Evolutionary conservation across 257 asterid species (phyloP).

Genomic region (Solanum pinnatisectum): DNA sequence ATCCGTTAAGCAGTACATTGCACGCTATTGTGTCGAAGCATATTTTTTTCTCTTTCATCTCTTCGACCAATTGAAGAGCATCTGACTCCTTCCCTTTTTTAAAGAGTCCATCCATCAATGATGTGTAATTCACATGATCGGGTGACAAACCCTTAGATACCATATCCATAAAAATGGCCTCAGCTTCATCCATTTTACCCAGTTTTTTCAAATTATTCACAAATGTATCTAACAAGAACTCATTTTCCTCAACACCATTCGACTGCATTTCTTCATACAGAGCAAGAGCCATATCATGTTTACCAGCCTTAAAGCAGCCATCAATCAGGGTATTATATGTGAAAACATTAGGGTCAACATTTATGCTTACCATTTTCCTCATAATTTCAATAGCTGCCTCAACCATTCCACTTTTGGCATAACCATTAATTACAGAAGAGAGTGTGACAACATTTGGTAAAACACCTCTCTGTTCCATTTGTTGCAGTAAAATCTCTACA

Average conservation of each 20-base stretch:
- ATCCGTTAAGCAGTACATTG: conserved; percentile 72
- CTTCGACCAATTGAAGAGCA: conserved; percentile 68
- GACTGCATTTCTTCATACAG: conserved; percentile 61
- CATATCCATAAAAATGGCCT: conserved; percentile 37
- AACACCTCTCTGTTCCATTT: conserved; percentile 48
- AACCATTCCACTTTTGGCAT: conserved; percentile 56
- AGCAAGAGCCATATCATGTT: conserved; percentile 39
- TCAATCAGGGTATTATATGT: conserved; percentile 54
- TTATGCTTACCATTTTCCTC: conserved; percentile 40
- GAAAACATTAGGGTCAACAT: conserved; percentile 51
- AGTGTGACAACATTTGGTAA: conserved; percentile 59
- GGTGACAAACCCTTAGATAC: conserved; percentile 47
- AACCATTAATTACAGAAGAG: conserved; percentile 63
- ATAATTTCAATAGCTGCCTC: conserved; percentile 46
- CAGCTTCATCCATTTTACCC: conserved; percentile 59
- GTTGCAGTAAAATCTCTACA: conserved; percentile 44
- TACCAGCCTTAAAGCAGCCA: conserved; percentile 71
- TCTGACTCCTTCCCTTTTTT: conserved; percentile 63
- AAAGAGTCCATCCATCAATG: conserved; percentile 77
- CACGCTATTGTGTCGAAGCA: conserved; percentile 59
- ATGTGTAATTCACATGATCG: conserved; percentile 72
- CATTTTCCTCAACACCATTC: conserved; percentile 48
- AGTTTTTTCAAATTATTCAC: conserved; percentile 51
- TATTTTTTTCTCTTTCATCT: conserved; percentile 38
- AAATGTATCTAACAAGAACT: conserved; percentile 50